Conservation (phyloP, 768 basidiomycete genomes). For the Kwoniella sp. region DNA sequence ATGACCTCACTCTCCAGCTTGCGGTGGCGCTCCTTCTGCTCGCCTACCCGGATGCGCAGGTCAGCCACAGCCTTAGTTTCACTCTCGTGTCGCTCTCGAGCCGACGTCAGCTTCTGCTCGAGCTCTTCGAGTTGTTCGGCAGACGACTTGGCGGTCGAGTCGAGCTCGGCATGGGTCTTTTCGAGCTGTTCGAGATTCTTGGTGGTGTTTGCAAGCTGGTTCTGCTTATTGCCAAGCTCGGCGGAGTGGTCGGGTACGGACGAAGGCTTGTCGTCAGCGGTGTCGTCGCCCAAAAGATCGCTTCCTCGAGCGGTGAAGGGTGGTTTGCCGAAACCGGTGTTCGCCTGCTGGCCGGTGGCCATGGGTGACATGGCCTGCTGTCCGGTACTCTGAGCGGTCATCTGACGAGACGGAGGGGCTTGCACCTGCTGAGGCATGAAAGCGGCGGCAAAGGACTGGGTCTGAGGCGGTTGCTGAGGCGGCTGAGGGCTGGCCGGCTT, state of each 20-base stretch:
- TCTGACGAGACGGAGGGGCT: slow-evolving; percentile 10
- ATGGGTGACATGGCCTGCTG: slow-evolving; percentile 53
- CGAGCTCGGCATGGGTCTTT: slow-evolving; percentile 63
- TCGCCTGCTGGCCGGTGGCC: slow-evolving; percentile 15
- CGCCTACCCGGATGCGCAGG: slow-evolving; percentile 64
- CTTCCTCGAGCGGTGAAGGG: slow-evolving; percentile 27
- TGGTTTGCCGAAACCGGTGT: slow-evolving; percentile 30
- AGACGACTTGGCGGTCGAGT: slow-evolving; percentile 63
- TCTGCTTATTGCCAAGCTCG: slow-evolving; percentile 81
- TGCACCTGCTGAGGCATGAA: slow-evolving; percentile 28
- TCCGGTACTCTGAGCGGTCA: slow-evolving; percentile 23
- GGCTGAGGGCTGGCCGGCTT: slow-evolving; percentile 10
- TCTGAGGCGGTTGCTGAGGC: slow-evolving; percentile 1
- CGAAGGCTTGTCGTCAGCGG: slow-evolving; percentile 15
- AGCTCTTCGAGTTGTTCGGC: slow-evolving; percentile 71
- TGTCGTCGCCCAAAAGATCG: slow-evolving; percentile 47
- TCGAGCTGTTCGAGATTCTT: slow-evolving; percentile 64
- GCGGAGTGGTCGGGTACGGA: slow-evolving; percentile 61
- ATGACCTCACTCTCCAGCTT: slow-evolving; percentile 75
- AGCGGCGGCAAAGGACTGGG: slow-evolving; percentile 1
- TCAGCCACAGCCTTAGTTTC: slow-evolving; percentile 67
- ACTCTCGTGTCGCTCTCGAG: slow-evolving; percentile 78
- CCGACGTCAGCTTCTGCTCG: slow-evolving; percentile 74
- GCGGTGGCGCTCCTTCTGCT: slow-evolving; percentile 68
- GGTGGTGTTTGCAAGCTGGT: slow-evolving; percentile 75